phyloP scores from a whole-genome alignment of 768 basidiomycete genomes.

The Lentinula boryana region DNA sequence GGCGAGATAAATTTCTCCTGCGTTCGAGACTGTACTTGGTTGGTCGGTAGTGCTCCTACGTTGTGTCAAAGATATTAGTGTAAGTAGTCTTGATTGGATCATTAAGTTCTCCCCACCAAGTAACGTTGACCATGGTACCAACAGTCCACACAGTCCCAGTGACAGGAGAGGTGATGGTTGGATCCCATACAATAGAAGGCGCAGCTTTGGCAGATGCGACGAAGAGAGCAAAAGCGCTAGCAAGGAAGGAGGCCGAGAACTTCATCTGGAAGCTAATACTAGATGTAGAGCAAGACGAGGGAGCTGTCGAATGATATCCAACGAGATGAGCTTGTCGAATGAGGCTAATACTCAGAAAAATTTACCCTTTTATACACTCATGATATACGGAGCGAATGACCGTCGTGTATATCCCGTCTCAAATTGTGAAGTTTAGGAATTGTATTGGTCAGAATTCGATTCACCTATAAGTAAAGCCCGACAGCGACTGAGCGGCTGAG shows the following conservation, averaged over 20 bases:
- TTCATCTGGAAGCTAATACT: background rate
- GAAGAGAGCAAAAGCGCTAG: background rate
- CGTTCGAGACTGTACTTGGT: slow-evolving; percentile 36
- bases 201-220: background rate
- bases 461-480: too few relatives aligned
- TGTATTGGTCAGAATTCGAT: background rate
- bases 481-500: too few relatives aligned
- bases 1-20: slow-evolving; percentile 15
- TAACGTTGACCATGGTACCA: slow-evolving; percentile 2
- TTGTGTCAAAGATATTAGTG: background rate
- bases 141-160: slow-evolving; percentile 3
- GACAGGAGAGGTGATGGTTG: slow-evolving; percentile 5
- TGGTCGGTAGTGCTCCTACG: slow-evolving; percentile 33
- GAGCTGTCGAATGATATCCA: background rate
- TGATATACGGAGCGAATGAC: background rate
- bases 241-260: background rate
- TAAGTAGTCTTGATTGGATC: background rate
- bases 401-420: background rate
- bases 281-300: background rate
- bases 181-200: background rate
- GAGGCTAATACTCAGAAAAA: background rate
- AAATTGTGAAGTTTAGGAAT: background rate
- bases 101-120: slow-evolving; percentile 13
- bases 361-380: background rate
- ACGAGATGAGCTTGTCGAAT: background rate